Conservation (phyloP, 257 asterid species). For the Solanum stenotomum region DNA sequence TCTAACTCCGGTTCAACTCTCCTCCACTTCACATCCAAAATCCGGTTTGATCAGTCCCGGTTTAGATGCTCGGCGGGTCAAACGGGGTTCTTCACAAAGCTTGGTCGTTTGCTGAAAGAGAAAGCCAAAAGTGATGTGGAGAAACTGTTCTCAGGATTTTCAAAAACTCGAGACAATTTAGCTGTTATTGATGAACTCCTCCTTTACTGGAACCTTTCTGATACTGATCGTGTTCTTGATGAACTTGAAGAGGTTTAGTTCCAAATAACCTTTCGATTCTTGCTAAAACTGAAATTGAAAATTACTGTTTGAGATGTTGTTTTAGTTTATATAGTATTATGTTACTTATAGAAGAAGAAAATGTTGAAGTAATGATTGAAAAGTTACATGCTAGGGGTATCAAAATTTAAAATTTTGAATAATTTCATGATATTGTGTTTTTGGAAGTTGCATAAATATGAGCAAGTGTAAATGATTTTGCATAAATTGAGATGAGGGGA, state of each 20-base stretch:
- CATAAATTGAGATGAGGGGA: background rate
- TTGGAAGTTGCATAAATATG: background rate
- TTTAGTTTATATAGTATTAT: background rate
- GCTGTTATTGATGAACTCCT: constrained; percentile 88
- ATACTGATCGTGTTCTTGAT: constrained; percentile 85
- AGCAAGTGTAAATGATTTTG: background rate
- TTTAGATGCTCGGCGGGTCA: constrained; percentile 74
- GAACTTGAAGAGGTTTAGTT: constrained; percentile 76
- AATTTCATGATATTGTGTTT: background rate
- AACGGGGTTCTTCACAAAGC: constrained; percentile 75
- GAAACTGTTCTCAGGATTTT: constrained; percentile 77
- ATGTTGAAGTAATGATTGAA: background rate
- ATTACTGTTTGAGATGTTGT: background rate
- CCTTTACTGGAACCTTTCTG: constrained; percentile 91
- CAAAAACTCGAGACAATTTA: constrained; percentile 79
- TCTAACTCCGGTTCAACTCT: constrained; percentile 20
- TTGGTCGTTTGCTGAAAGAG: constrained; percentile 84
- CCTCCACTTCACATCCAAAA: constrained; percentile 11
- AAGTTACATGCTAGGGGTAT: background rate
- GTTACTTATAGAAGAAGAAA: background rate
- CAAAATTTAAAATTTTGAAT: background rate
- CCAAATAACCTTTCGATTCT: background rate
- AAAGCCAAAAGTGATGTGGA: constrained; percentile 92
- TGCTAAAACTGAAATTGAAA: background rate
- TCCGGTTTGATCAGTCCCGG: constrained; percentile 11